Conservation (phyloP, 441 rosid species). For the Adansonia grandidieri region DNA sequence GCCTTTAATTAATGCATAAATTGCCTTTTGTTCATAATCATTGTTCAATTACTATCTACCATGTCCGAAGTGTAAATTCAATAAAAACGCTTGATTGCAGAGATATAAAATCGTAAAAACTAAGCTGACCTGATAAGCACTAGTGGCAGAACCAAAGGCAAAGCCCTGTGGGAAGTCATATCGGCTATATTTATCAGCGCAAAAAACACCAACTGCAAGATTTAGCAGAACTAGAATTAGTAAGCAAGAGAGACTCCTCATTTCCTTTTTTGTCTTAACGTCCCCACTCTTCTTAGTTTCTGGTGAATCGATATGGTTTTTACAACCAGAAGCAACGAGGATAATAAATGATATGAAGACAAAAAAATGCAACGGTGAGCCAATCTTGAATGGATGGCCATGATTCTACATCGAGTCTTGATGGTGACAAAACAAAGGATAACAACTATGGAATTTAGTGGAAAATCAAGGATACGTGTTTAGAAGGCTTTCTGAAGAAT, state of each 20-base stretch:
- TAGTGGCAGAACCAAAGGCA: slow-evolving; percentile 56
- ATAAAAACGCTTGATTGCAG: background rate
- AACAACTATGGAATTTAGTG: too few relatives aligned
- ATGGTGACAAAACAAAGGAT: background rate
- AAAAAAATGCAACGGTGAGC: background rate
- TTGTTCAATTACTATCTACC: background rate
- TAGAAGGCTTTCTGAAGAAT: too few relatives aligned
- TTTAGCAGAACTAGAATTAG: slow-evolving; percentile 27
- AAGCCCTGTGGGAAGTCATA: slow-evolving; percentile 54
- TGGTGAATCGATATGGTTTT: background rate
- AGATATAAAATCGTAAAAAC: background rate
- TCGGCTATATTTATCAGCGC: slow-evolving; percentile 42
- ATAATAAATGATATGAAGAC: slow-evolving; percentile 5
- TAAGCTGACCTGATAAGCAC: slow-evolving; percentile 58
- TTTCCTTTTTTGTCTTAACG: background rate
- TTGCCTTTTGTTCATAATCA: background rate
- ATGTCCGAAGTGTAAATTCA: background rate
- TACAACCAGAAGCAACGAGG: background rate
- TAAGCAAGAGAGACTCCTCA: slow-evolving; percentile 30
- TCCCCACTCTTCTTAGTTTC: background rate
- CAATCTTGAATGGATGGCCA: background rate
- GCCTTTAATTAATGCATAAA: background rate
- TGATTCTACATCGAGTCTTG: background rate
- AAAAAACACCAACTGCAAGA: slow-evolving; percentile 14
- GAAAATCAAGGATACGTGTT: too few relatives aligned